Percentiles rank a stretch among this genome's conserved stretches.
These are phyloP conservation scores for Jacaranda copaia DNA, from an alignment of 257 asterid genomes.

Conservation along the genomic window DNA sequence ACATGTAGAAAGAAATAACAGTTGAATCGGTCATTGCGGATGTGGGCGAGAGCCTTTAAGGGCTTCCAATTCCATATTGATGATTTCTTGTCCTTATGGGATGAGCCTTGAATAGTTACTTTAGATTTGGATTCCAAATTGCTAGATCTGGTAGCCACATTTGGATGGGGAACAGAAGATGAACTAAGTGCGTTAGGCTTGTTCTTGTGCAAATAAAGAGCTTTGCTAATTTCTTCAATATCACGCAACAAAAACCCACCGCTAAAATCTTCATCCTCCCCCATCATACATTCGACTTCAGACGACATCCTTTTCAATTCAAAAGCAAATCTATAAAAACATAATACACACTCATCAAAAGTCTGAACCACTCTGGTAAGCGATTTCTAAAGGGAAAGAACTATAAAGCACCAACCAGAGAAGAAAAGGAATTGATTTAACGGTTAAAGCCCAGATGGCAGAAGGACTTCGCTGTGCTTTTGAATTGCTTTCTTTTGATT, in stretches of 20 bases:
- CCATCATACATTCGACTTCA: conserved; percentile 33
- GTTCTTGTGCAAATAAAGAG: conserved; percentile 56
- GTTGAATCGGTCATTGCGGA: conserved; percentile 49
- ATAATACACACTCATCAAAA: neutral
- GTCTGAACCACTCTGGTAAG: neutral
- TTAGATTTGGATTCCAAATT: conserved; percentile 34
- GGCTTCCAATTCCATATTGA: conserved; percentile 79
- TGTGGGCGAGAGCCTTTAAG: conserved; percentile 58
- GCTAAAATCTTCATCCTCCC: conserved; percentile 39
- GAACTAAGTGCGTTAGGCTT: conserved; percentile 44
- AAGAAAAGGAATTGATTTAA: neutral
- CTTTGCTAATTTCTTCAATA: conserved; percentile 68
- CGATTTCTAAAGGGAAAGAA: neutral
- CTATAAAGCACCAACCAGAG: neutral
- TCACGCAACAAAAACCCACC: conserved; percentile 58
- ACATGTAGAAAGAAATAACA: conserved; percentile 72
- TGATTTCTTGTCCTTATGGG: conserved; percentile 56
- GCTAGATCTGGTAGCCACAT: conserved; percentile 30
- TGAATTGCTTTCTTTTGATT: neutral
- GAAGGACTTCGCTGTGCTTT: neutral
- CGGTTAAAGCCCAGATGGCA: neutral
- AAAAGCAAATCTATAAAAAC: neutral
- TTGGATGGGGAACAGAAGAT: conserved; percentile 27
- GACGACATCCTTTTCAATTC: conserved; percentile 34
- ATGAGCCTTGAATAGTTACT: conserved; percentile 32